Base-by-base conservation (phyloP, 164 flowering plant species). In the Santalum album region DNA sequence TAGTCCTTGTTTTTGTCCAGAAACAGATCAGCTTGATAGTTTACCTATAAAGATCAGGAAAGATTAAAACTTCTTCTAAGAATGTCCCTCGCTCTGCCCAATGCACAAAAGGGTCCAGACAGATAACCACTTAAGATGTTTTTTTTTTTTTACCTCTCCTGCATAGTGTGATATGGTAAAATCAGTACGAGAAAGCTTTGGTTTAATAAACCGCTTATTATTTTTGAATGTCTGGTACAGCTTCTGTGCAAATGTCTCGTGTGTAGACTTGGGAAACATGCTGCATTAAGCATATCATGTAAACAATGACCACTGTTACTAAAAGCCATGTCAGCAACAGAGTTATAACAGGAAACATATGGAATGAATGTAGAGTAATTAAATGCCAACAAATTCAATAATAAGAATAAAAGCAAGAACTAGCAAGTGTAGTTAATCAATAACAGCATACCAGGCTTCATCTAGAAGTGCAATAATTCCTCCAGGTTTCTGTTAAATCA, bases 1-100 rank as follows among this genome's bases (percentile, higher is more conserved):
- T 67, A 67, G 53, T 67, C 70, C 51, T 67, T 67, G 61, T 67
- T 67, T 42, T 67, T 67, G 39, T 67, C 70, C 22, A 67, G 59
- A 48, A 67, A 67, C 23, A 36, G 59, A 62, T 67, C 59, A 35
- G 70, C 59, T 40, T 67, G 62, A 50, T 67, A 67, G 7, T 32
- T 50, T 2, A 67, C 70, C 70, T 57, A 32, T 25, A 32, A 29
- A 47, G 19, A 40, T 42, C 18, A 14, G 32, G 25, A 19, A 46
- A 46, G 25, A 45, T 21, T 21, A 2, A n/a, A 6, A 45, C 2
- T 12, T 4, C 47, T 4, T 17, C 4, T 43, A 4, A 20, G 6
- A 45, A 11, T 14, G 25, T n/a, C 0, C 21, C 11, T 21, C 3
- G 2, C 9, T 4, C 11, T 6, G 12, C 0, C 21, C 3, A 3